A percentile compares a stretch with the other conserved stretches of the same genome.
phyloP scores from a whole-genome alignment of 1,284 basidiomycete species.

The Trametes polyzona region DNA sequence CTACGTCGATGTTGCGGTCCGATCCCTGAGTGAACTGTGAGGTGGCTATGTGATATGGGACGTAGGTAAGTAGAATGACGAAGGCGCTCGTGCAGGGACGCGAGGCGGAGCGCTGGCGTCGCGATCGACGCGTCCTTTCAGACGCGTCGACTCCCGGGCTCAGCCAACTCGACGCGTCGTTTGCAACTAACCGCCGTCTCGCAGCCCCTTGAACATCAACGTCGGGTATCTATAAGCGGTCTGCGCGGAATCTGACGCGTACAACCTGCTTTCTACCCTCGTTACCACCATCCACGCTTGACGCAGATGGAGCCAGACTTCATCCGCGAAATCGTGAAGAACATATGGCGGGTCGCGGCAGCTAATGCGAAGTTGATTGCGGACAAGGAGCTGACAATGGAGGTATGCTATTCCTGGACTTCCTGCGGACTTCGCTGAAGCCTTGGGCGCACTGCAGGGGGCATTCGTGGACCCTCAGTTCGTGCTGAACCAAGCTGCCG shows the following conservation, averaged over 20 bases:
- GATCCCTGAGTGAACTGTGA: not conserved
- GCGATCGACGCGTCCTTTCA: slow-evolving; percentile 7
- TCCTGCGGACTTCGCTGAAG: too few species aligned
- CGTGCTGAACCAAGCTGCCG: slow-evolving; percentile 8
- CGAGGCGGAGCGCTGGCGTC: slow-evolving; percentile 3
- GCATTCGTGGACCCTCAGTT: slow-evolving; percentile 9
- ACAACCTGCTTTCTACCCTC: not conserved
- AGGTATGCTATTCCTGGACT: too few species aligned
- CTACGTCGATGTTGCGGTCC: not conserved
- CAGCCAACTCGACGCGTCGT: not conserved
- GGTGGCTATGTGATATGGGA: too few species aligned
- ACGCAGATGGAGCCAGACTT: slow-evolving; percentile 23
- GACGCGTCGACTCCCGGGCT: not conserved
- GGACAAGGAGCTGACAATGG: slow-evolving; percentile 5
- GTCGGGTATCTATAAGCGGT: too few species aligned
- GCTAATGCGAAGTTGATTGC: slow-evolving; percentile 9
- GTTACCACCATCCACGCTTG: too few species aligned
- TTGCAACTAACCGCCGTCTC: not conserved
- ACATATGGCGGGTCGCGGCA: slow-evolving; percentile 10
- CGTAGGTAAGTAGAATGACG: too few species aligned
- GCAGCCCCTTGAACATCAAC: not conserved
- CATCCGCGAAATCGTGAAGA: slow-evolving; percentile 8
- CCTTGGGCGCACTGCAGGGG: too few species aligned
- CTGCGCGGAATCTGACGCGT: not conserved
- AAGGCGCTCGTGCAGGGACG: not conserved